phyloP scores from a whole-genome alignment of 192 early-diverging fungal genomes.

The Backusella westeae region DNA sequence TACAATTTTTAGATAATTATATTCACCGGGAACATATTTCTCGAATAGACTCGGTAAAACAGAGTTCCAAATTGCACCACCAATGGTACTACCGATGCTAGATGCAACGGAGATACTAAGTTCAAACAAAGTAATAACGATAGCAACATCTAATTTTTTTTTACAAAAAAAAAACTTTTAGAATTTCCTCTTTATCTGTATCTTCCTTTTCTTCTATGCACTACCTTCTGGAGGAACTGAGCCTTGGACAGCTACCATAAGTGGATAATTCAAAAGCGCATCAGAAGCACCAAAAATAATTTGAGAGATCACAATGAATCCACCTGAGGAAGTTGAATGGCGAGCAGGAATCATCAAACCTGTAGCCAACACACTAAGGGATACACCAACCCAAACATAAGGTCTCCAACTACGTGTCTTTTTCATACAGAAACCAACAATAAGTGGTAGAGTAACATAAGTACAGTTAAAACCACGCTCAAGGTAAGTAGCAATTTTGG shows the following conservation, averaged over 20 bases:
- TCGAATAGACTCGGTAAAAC: constrained; percentile 13
- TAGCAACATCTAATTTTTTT: constrained; percentile 20
- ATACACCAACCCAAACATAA: constrained; percentile 18
- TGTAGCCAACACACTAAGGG: constrained; percentile 12
- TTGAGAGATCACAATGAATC: constrained; percentile 19
- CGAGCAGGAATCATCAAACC: constrained; percentile 31
- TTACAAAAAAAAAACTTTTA: neutral
- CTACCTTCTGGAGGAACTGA: constrained; percentile 22
- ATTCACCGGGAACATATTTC: constrained; percentile 22
- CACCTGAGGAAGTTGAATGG: constrained; percentile 12
- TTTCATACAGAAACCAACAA: constrained; percentile 20
- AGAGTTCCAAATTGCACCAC: constrained; percentile 22
- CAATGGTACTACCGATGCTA: constrained; percentile 20
- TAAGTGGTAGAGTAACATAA: neutral
- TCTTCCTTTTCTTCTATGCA: neutral
- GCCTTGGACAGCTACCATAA: constrained; percentile 12
- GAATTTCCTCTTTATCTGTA: neutral
- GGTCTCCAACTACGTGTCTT: constrained; percentile 6
- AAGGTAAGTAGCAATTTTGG: constrained; percentile 11
- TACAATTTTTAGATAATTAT: constrained; percentile 8
- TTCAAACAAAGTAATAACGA: constrained; percentile 25
- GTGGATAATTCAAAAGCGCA: constrained; percentile 12
- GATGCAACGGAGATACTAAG: constrained; percentile 11
- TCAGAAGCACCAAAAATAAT: constrained; percentile 13
- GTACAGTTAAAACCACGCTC: constrained; percentile 20